phyloP scores from a whole-genome alignment of 2,329 filamentous ascomycete genomes.

The Rhynchosporium agropyri region DNA sequence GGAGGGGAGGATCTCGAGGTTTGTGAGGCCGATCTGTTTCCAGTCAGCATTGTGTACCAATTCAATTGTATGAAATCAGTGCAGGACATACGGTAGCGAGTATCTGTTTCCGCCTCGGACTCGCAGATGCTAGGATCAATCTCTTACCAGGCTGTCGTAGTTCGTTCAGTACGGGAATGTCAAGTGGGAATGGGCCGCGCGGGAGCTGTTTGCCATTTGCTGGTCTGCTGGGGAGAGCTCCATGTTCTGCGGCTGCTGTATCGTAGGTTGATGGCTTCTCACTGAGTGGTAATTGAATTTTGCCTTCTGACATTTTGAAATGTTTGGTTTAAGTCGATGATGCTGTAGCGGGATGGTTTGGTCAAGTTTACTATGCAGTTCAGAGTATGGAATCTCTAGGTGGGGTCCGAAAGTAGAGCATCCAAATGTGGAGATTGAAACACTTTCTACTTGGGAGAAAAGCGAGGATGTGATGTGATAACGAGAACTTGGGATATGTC shows the following conservation, averaged over 20 bases:
- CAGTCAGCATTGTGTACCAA: too few species aligned
- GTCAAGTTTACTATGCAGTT: not conserved
- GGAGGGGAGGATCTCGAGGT: slow-evolving; percentile 84
- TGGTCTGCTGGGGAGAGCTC: slow-evolving; percentile 31
- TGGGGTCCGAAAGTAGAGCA: not conserved
- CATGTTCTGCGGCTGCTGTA: slow-evolving; percentile 33
- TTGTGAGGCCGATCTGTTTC: slow-evolving; percentile 72
- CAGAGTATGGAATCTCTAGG: not conserved
- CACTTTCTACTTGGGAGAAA: too few species aligned
- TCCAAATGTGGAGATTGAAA: not conserved
- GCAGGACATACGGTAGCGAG: slow-evolving; percentile 63
- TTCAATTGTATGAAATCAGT: too few species aligned
- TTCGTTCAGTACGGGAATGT: slow-evolving; percentile 76
- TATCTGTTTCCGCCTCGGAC: slow-evolving; percentile 80
- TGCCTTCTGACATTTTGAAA: slow-evolving; percentile 26
- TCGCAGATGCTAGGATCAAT: slow-evolving; percentile 87
- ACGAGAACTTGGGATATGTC: too few species aligned
- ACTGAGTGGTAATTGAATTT: slow-evolving; percentile 16
- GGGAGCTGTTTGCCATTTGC: slow-evolving; percentile 30
- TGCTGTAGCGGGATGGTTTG: slow-evolving; percentile 8
- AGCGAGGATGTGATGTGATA: too few species aligned
- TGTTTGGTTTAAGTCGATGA: not conserved
- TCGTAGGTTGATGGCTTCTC: slow-evolving; percentile 38
- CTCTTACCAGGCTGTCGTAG: slow-evolving; percentile 68
- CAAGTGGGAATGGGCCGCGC: slow-evolving; percentile 64